Evolutionary conservation across 2,329 filamentous ascomycete genomes (phyloP), one percentile per base, ranked within the genome.

Genomic region (Ceratocystis cubensis): DNA sequence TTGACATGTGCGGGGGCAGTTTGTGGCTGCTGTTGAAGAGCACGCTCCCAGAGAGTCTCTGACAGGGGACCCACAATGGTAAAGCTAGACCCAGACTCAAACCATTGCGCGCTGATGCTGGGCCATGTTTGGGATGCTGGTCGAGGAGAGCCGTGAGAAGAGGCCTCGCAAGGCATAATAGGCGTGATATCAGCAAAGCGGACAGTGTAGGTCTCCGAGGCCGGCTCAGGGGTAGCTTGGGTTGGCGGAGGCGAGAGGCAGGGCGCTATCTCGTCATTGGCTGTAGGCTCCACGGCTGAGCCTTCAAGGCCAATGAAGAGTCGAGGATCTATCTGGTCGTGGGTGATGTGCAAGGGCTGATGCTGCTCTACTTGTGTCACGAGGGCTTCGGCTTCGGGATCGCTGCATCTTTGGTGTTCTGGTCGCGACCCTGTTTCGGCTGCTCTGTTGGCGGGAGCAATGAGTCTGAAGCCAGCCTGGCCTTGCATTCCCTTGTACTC

Each of bases 31-130:
- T 68, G 48, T 20, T 48, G 59, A 30, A 68, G 64, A 5, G 67
- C 64, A 15, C 64, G 64, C 50, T 68, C 59, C 67, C 67, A 68
- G 17, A 68, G 44, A 15, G 67, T 66, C 53, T 68, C 61, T 5
- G 67, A 64, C 28, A 68, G 53, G 6, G 44, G 25, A n/a, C 57
- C 61, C 1, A 28, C 28, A 25, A 68, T 50, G 8, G 67, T 66
- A 33, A 68, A 66, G 37, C 64, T 61, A 20, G n/a, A 48, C 15
- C 44, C 33, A 46, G 63, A 53, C 10, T 59, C 56, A 15, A 59
- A 59, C 56, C 56, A 59, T 37, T 59, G 56, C 25, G 17, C 33
- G 17, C 28, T 59, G 25, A 59, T 59, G 28, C 1, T 59, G 17
- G 56, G 56, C 56, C 56, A 59, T 6, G 22, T 25, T 17, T 53